Percentiles rank a stretch among this genome's conserved stretches.
Evolutionary conservation across 2,329 filamentous ascomycete species (phyloP).

Genomic region (Cadophora luteo-olivacea): DNA sequence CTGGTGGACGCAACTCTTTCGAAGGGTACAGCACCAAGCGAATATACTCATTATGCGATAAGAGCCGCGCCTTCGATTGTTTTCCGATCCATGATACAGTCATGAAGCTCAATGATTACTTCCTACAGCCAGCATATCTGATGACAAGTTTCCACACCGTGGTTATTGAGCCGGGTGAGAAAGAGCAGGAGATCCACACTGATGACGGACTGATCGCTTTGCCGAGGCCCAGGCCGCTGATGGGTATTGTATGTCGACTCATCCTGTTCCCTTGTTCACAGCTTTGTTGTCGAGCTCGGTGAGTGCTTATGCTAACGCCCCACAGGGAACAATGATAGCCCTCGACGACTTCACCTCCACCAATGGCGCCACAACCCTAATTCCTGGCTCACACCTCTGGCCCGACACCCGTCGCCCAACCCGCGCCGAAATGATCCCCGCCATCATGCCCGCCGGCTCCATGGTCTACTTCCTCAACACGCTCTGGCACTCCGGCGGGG

Average conservation of each 20-base stretch:
- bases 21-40: conserved; percentile 48
- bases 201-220: conserved; percentile 44
- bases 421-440: conserved; percentile 39
- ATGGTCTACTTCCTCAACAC: conserved; percentile 44
- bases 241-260: conserved; percentile 38
- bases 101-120: conserved; percentile 49
- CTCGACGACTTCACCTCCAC: conserved; percentile 42
- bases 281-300: too few species aligned
- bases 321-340: conserved; percentile 43
- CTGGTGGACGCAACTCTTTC: conserved; percentile 47
- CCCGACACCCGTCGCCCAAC: conserved; percentile 39
- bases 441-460: conserved; percentile 42
- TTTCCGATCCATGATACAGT: conserved; percentile 48
- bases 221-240: conserved; percentile 42
- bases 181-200: conserved; percentile 47
- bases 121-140: conserved; percentile 47
- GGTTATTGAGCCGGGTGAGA: conserved; percentile 47
- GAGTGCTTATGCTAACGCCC: too few species aligned
- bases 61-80: conserved; percentile 48
- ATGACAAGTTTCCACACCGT: conserved; percentile 49
- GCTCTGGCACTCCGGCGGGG: conserved; percentile 42
- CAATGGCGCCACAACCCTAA: conserved; percentile 43
- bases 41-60: conserved; percentile 50
- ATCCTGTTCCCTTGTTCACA: too few species aligned
- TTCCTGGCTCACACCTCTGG: conserved; percentile 44